Base-by-base conservation (phyloP, 2,329 filamentous ascomycete species). In the Calonectria honghensis region DNA sequence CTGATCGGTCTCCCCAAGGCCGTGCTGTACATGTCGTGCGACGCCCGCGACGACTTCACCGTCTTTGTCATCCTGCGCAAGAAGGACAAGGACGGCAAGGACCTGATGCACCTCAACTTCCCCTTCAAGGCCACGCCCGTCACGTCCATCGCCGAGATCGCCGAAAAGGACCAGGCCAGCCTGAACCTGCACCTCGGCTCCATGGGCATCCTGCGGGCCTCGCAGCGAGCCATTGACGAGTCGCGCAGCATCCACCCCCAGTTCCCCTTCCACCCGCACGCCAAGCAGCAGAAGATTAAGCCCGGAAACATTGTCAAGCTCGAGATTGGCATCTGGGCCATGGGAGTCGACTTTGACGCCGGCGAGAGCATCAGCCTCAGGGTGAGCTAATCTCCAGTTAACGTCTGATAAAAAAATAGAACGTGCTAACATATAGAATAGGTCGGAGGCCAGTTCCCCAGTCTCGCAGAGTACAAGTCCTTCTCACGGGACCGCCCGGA, bases 1-100 rank as follows among this genome's bases (percentile, higher is more conserved):
- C 77, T 90, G 1, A 84, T 88, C n/a, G 88, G 88, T 1, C 79
- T 88, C 0, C 84, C 88, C 10, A 89, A 89, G 76, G 86, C 87
- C 0, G 79, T 86, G 0, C 79, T 90, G 0, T 88, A 87, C 80
- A 85, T 89, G 81, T 87, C 85, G 0, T 86, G 83, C 71, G 78
- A 81, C 2, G 82, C 84, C 16, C 79, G 81, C 18, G 83, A 89
- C 65, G 88, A 89, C 73, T 84, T 89, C 73, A 84, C 82, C 31
- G 84, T 88, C 1, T 89, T 85, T 65, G 81, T 88, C 5, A 83
- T 86, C 10, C 68, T 90, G 4, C 82, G 86, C 9, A 90, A 90
- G 78, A 78, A 83, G 20, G 86, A 87, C 61, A 83, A 80, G 16
- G 77, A 85, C 6, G 87, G 88, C 1, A 87, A 87, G 20, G 75